These are phyloP conservation scores for Cicer yamashitae DNA, from an alignment of 306 rosid genomes.

Conservation along the genomic window DNA sequence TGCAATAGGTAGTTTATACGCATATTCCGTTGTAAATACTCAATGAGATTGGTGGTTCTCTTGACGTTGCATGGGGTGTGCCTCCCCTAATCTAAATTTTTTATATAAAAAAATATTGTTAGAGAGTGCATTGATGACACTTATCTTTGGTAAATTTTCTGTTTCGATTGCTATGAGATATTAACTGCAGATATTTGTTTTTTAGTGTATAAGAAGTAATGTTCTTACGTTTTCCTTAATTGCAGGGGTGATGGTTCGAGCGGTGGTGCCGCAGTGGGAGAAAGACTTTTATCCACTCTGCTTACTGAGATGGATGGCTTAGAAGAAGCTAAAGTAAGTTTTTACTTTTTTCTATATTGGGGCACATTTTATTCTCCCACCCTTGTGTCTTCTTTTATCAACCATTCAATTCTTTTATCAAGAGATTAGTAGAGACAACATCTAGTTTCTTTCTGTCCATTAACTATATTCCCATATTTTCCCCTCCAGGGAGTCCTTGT, in stretches of 20 bases:
- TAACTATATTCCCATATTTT: conserved; percentile 21
- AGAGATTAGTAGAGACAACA: conserved; percentile 21
- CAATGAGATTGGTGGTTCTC: too few relatives aligned
- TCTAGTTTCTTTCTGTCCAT: conserved; percentile 24
- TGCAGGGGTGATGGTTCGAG: conserved; percentile 84
- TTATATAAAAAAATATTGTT: not conserved
- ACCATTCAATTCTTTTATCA: conserved; percentile 9
- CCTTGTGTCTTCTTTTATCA: not conserved
- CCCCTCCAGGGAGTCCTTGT: conserved; percentile 80
- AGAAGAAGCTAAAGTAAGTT: conserved; percentile 84
- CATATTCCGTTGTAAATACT: too few relatives aligned
- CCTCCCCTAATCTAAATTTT: too few relatives aligned
- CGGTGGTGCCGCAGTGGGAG: conserved; percentile 65
- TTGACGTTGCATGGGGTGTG: too few relatives aligned
- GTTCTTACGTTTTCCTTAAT: conserved; percentile 38
- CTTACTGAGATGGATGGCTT: conserved; percentile 97
- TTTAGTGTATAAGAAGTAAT: conserved; percentile 16
- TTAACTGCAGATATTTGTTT: not conserved
- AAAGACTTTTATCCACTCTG: conserved; percentile 90
- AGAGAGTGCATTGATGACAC: not conserved
- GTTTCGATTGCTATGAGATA: not conserved
- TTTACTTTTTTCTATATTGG: conserved; percentile 16
- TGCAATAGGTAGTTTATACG: too few relatives aligned
- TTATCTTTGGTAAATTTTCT: not conserved
- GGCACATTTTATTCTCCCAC: not conserved